Evolutionary conservation across 345 rosid species (phyloP).

Genomic region (Populus pruinosa): DNA sequence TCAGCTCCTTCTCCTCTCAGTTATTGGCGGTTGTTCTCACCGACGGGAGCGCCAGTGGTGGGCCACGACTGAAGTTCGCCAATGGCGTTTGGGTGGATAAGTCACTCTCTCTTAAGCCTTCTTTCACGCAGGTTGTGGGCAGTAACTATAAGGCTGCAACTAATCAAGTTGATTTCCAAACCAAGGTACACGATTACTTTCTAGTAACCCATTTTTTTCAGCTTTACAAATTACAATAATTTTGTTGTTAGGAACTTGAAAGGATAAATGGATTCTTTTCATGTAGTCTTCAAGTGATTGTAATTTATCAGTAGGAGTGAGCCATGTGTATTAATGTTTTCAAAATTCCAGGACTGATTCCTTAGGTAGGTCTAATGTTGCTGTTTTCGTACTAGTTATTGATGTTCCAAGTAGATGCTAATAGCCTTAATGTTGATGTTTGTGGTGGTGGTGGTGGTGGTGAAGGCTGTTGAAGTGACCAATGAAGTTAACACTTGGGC

Average conservation of each 20-base stretch:
- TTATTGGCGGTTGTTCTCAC: slow-evolving; percentile 57
- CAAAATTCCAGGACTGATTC: neutral
- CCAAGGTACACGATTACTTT: slow-evolving; percentile 40
- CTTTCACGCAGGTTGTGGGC: slow-evolving; percentile 53
- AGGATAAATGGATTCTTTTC: neutral
- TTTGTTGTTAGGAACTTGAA: neutral
- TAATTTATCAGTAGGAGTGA: no score
- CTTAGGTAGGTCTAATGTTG: no score
- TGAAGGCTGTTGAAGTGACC: slow-evolving; percentile 63
- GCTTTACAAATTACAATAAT: neutral
- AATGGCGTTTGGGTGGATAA: slow-evolving; percentile 70
- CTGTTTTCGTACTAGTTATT: neutral
- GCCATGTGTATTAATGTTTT: neutral
- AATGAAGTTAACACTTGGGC: slow-evolving; percentile 73
- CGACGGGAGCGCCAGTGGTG: slow-evolving; percentile 63
- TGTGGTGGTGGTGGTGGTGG: neutral
- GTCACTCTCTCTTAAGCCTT: slow-evolving; percentile 54
- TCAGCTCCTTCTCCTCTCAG: slow-evolving; percentile 53
- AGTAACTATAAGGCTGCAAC: slow-evolving; percentile 60
- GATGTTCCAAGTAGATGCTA: neutral
- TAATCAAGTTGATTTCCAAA: slow-evolving; percentile 60
- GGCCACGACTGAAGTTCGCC: slow-evolving; percentile 57
- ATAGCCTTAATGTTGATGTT: neutral
- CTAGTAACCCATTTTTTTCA: neutral
- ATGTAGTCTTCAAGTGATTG: no score